Conservation (phyloP, 1,284 basidiomycete genomes). For the Papiliotrema fonsecae region DNA sequence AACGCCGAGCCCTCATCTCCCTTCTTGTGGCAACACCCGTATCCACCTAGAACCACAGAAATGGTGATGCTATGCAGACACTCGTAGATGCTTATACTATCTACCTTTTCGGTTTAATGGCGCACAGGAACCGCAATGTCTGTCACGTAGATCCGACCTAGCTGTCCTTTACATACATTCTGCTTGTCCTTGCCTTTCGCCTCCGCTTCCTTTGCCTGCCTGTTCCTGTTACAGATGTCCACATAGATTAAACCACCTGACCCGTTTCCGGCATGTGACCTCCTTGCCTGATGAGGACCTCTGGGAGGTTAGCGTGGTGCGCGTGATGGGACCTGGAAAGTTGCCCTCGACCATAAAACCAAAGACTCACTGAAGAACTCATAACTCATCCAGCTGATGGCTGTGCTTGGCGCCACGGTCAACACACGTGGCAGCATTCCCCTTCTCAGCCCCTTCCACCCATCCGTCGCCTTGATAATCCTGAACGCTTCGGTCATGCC, state of each 20-base stretch:
- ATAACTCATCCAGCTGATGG: slow-evolving; percentile 94
- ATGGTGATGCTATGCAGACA: too few relatives aligned
- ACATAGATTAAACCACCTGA: slow-evolving; percentile 10
- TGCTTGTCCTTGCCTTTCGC: neutral
- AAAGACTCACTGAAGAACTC: slow-evolving; percentile 84
- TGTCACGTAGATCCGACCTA: too few relatives aligned
- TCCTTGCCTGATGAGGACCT: slow-evolving; percentile 42
- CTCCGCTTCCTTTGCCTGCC: neutral
- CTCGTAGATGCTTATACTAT: too few relatives aligned
- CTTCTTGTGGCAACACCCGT: too few relatives aligned
- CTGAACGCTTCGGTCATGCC: slow-evolving; percentile 86
- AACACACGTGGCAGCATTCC: slow-evolving; percentile 88
- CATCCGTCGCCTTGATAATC: slow-evolving; percentile 83
- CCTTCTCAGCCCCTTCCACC: slow-evolving; percentile 75
- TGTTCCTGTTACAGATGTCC: too few relatives aligned
- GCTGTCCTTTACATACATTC: too few relatives aligned
- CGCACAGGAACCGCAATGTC: too few relatives aligned
- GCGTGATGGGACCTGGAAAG: neutral
- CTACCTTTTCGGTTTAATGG: too few relatives aligned
- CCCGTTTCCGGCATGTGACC: slow-evolving; percentile 42
- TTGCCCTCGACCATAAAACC: neutral
- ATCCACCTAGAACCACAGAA: too few relatives aligned
- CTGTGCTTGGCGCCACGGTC: slow-evolving; percentile 96
- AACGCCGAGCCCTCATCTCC: too few relatives aligned
- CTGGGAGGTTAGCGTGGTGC: slow-evolving; percentile 13